Evolutionary conservation across 495 filamentous ascomycete genomes (phyloP).

Genomic region (Penicillium ucsense): DNA sequence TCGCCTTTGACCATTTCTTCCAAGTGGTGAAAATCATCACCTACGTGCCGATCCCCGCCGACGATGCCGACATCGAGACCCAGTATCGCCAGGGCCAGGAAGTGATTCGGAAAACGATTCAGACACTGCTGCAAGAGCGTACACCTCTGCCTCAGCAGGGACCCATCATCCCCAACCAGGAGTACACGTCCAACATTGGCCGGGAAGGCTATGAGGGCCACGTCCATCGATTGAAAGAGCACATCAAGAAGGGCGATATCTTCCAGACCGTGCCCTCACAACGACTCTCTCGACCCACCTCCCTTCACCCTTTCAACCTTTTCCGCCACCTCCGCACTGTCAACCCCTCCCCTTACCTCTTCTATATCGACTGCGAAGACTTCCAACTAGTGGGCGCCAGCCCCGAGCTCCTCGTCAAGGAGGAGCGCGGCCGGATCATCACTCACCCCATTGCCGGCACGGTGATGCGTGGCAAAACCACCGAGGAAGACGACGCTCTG

Average conservation of each 20-base stretch:
- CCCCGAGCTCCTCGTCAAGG: slow-evolving; percentile 87
- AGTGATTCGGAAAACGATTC: slow-evolving; percentile 55
- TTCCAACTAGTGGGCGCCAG: slow-evolving; percentile 95
- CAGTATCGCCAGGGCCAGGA: slow-evolving; percentile 57
- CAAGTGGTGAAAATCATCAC: slow-evolving; percentile 87
- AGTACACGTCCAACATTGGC: slow-evolving; percentile 92
- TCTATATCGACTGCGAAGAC: slow-evolving; percentile 82
- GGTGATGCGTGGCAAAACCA: slow-evolving; percentile 71
- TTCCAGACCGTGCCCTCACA: slow-evolving; percentile 97
- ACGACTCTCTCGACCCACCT: slow-evolving; percentile 78
- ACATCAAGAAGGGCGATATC: slow-evolving; percentile 86
- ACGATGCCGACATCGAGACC: slow-evolving; percentile 40
- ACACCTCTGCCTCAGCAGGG: slow-evolving; percentile 68
- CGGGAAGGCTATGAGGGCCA: slow-evolving; percentile 78
- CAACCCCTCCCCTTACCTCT: slow-evolving; percentile 93
- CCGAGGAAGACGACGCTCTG: slow-evolving; percentile 69
- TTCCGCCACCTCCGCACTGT: slow-evolving; percentile 92
- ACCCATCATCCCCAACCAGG: slow-evolving; percentile 58
- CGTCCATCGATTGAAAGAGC: slow-evolving; percentile 69
- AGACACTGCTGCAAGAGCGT: slow-evolving; percentile 58
- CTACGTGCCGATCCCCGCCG: slow-evolving; percentile 52
- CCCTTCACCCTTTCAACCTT: slow-evolving; percentile 93
- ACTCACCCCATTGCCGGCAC: slow-evolving; percentile 97
- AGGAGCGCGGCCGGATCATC: slow-evolving; percentile 77
- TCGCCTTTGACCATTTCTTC: slow-evolving; percentile 93